Evolutionary conservation across 2,329 filamentous ascomycete genomes (phyloP), one percentile per base, ranked within the genome.

Genomic region (Xylaria digitata): DNA sequence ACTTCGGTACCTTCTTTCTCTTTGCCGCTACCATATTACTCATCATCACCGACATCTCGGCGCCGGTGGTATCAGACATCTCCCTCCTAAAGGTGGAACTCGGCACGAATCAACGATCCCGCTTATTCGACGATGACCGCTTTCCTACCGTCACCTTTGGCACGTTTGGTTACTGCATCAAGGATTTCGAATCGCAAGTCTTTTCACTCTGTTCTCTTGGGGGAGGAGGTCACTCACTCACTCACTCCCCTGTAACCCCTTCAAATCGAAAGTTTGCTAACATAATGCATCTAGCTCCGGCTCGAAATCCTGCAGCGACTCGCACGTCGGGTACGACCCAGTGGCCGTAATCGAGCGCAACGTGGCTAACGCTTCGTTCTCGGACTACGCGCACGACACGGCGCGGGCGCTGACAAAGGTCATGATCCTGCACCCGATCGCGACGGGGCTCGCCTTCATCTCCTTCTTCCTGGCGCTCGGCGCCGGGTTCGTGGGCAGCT

Each of bases 41-140:
- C 43, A 77, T 84, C 61, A 78, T 85, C 64, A 81, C 82, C 60
- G 80, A 80, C 4, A 82, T 85, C 70, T 82, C 82, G 4, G 77
- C 82, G 0, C 83, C 83, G 3, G 79, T 85, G n/a, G 77, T 83
- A 61, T 77, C 80, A 63, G 63, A 78, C 59, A 78, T 84, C 59
- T 78, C 77, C 15, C 75, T 85, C 46, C 74, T 85, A 8, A 78
- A 77, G 57, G 77, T 84, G 42, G 77, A 75, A 32, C 74, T 78
- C 32, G 79, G 80, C 70, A 66, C 70, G 13, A 45, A 62, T 19
- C 23, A 23, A 11, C 46, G 56, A 30, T 40, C 54, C 23, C 5
- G 13, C 1, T 2, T 70, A 8, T 63, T 65, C 48, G 34, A 66
- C 43, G 42, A 70, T 26, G 48, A 70, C 19, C 53, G 65, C 21